These are phyloP conservation scores for Cladosporium sp. DNA, from an alignment of 2,329 filamentous ascomycete species.

Conservation along the genomic window DNA sequence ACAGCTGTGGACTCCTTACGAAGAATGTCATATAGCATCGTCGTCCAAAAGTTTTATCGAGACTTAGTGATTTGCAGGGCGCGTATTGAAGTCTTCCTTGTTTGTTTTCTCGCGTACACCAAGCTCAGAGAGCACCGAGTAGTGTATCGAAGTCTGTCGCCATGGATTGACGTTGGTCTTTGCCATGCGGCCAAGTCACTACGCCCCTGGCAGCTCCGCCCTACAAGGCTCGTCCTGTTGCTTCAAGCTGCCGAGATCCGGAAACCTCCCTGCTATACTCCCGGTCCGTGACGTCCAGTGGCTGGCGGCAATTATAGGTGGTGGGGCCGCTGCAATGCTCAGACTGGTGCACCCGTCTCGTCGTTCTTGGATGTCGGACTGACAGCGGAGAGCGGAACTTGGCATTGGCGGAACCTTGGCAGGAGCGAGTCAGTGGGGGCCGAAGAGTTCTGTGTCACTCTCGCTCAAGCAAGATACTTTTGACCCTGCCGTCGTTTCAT, in stretches of 20 bases:
- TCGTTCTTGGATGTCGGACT: neutral
- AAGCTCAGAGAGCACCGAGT: neutral
- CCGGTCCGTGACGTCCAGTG: neutral
- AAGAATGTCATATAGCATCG: neutral
- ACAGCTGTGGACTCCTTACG: too few relatives aligned
- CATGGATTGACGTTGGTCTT: neutral
- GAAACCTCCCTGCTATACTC: neutral
- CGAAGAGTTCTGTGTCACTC: neutral
- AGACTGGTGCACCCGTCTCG: neutral
- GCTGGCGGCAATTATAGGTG: neutral
- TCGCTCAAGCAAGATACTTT: neutral
- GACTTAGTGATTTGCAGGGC: neutral
- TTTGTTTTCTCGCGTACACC: neutral
- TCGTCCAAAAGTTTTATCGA: neutral
- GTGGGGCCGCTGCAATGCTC: neutral
- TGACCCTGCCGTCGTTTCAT: too few relatives aligned
- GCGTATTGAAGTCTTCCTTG: neutral
- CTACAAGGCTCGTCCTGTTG: neutral
- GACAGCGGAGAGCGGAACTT: neutral
- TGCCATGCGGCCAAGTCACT: conserved; percentile 1
- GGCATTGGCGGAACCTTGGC: neutral
- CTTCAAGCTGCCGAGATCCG: neutral
- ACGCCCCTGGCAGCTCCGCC: neutral
- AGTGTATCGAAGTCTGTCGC: neutral
- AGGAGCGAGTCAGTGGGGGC: neutral